Evolutionary conservation across 2,329 filamentous ascomycete species (phyloP).

Genomic region (Niveomyces coronatus): DNA sequence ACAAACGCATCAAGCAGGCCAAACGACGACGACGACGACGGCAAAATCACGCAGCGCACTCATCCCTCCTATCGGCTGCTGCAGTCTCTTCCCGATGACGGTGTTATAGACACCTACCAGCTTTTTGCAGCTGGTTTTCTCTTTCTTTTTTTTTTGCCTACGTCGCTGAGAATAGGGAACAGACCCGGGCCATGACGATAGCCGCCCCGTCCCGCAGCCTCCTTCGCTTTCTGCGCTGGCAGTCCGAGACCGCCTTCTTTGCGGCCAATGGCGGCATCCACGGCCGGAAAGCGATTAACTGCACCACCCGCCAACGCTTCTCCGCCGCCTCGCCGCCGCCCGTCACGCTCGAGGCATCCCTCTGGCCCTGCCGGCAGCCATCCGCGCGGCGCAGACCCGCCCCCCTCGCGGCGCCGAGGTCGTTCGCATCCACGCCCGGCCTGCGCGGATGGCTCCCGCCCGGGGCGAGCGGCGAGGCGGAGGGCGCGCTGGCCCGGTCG

Average conservation of each 20-base stretch:
- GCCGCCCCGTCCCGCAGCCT: slow-evolving; percentile 46
- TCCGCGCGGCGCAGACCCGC: slow-evolving; percentile 11
- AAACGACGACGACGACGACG: too few species aligned
- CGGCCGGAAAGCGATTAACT: background rate
- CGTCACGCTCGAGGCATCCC: slow-evolving; percentile 18
- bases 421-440: background rate
- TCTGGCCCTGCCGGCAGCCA: slow-evolving; percentile 18
- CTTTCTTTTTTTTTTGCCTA: too few species aligned
- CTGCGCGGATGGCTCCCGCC: background rate
- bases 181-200: too few species aligned
- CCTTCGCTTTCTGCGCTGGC: slow-evolving; percentile 62
- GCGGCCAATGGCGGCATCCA: slow-evolving; percentile 5
- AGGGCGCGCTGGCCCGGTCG: slow-evolving; percentile 17
- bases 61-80: too few species aligned
- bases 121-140: too few species aligned
- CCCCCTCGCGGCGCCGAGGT: slow-evolving; percentile 23
- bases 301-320: background rate
- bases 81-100: too few species aligned
- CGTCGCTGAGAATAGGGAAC: too few species aligned
- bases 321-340: slow-evolving; percentile 4
- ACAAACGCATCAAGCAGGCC: too few species aligned
- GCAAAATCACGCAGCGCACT: too few species aligned
- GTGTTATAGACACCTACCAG: too few species aligned
- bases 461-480: background rate
- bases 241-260: slow-evolving; percentile 47